Evolutionary conservation across 2,329 filamentous ascomycete genomes (phyloP).

Genomic region (Cadophora gregata): DNA sequence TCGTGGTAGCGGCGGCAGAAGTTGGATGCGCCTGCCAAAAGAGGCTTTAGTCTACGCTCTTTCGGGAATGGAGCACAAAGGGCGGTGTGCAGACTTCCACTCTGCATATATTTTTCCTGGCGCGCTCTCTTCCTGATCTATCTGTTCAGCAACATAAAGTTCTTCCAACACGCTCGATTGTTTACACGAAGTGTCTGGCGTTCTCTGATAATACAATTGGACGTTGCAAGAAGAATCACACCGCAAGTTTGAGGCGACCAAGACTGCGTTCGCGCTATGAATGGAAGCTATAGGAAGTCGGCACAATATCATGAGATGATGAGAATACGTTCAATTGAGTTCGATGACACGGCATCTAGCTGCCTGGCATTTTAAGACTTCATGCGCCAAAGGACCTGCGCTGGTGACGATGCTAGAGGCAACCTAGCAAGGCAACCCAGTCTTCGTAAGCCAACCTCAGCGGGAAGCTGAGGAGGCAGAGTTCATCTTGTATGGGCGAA

Average conservation of each 20-base stretch:
- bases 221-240: constrained; percentile 44
- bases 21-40: constrained; percentile 14
- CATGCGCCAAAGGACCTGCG: not conserved
- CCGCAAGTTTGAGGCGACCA: constrained; percentile 47
- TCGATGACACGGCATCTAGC: not conserved
- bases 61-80: constrained; percentile 6
- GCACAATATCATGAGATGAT: constrained; percentile 31
- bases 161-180: constrained; percentile 41
- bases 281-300: constrained; percentile 46
- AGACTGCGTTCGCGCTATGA: constrained; percentile 43
- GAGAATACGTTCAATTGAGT: not conserved
- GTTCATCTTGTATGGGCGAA: not conserved
- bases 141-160: constrained; percentile 41
- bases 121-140: not conserved
- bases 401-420: not conserved
- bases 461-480: not conserved
- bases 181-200: constrained; percentile 40
- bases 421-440: constrained; percentile 1
- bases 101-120: constrained; percentile 1
- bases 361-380: not conserved
- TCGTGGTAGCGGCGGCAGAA: constrained; percentile 6
- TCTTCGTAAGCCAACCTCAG: constrained; percentile 3
- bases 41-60: constrained; percentile 1
- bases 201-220: constrained; percentile 37
- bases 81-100: constrained; percentile 24